Evolutionary conservation across 2,329 filamentous ascomycete species (phyloP).

Genomic region (Stagonosporopsis vannaccii): DNA sequence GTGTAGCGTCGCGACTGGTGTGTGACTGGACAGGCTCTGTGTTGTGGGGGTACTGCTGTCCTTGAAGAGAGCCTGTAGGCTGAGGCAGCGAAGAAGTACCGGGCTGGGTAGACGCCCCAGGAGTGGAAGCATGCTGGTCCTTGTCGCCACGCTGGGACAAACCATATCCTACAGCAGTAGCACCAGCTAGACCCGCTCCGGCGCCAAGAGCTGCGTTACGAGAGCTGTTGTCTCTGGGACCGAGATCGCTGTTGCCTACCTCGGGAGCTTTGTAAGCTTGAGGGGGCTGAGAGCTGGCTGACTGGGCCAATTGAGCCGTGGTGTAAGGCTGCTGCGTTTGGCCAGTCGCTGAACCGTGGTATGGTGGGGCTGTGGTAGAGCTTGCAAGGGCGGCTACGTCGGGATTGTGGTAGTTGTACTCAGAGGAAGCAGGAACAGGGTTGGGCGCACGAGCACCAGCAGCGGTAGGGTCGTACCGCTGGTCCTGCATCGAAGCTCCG

Average conservation of each 20-base stretch:
- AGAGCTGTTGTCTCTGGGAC: constrained; percentile 20
- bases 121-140: neutral
- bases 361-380: neutral
- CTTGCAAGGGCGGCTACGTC: constrained; percentile 13
- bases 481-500: constrained; percentile 38
- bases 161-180: constrained; percentile 10
- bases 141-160: constrained; percentile 9
- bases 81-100: constrained; percentile 10
- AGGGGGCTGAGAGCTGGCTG: constrained; percentile 4
- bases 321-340: constrained; percentile 14
- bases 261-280: constrained; percentile 12
- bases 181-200: constrained; percentile 24
- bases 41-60: constrained; percentile 13
- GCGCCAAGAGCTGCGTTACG: constrained; percentile 34
- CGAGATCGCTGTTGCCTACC: constrained; percentile 7
- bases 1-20: constrained; percentile 11
- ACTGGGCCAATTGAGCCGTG: constrained; percentile 10
- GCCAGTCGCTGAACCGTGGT: neutral
- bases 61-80: constrained; percentile 3
- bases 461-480: constrained; percentile 40
- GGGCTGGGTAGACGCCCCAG: constrained; percentile 6
- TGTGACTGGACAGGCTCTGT: constrained; percentile 5
- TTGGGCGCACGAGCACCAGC: constrained; percentile 32
- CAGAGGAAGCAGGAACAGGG: constrained; percentile 27
- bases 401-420: constrained; percentile 25